Evolutionary conservation across 805 yeast genomes (phyloP).

Genomic region (Kodamaea nitidulidarum): DNA sequence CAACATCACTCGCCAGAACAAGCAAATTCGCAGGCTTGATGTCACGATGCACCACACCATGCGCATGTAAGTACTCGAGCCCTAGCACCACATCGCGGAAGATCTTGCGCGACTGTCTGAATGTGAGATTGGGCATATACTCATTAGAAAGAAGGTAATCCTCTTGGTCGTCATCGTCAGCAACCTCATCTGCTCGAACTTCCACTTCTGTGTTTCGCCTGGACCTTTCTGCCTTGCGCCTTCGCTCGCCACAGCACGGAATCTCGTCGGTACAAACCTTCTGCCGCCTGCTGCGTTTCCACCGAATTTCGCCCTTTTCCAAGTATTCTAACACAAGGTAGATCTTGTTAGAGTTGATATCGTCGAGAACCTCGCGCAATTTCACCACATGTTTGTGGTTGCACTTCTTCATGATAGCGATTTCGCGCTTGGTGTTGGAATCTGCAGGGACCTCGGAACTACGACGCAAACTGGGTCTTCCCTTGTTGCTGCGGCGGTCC

Average conservation of each 20-base stretch:
- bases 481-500: constrained; percentile 53
- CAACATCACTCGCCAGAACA: constrained; percentile 62
- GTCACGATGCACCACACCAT: constrained; percentile 91
- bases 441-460: constrained; percentile 24
- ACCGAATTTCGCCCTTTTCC: constrained; percentile 84
- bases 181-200: neutral
- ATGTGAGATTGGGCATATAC: constrained; percentile 56
- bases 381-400: constrained; percentile 39
- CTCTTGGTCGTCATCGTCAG: constrained; percentile 13
- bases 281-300: constrained; percentile 45
- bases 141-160: constrained; percentile 21
- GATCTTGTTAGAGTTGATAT: constrained; percentile 74
- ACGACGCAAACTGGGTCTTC: constrained; percentile 29
- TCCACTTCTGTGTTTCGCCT: neutral
- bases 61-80: constrained; percentile 82
- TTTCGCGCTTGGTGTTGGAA: constrained; percentile 36
- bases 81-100: constrained; percentile 85
- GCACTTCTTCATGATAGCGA: constrained; percentile 47
- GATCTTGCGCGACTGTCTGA: constrained; percentile 63
- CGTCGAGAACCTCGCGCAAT: constrained; percentile 72
- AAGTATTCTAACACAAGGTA: constrained; percentile 87
- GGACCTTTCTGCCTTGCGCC: constrained; percentile 1
- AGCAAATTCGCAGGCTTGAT: constrained; percentile 92
- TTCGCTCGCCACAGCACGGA: constrained; percentile 29
- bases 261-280: constrained; percentile 34